These are phyloP conservation scores for Epichloe uncinata DNA, from an alignment of 2,329 filamentous ascomycete genomes.

Conservation along the genomic window DNA sequence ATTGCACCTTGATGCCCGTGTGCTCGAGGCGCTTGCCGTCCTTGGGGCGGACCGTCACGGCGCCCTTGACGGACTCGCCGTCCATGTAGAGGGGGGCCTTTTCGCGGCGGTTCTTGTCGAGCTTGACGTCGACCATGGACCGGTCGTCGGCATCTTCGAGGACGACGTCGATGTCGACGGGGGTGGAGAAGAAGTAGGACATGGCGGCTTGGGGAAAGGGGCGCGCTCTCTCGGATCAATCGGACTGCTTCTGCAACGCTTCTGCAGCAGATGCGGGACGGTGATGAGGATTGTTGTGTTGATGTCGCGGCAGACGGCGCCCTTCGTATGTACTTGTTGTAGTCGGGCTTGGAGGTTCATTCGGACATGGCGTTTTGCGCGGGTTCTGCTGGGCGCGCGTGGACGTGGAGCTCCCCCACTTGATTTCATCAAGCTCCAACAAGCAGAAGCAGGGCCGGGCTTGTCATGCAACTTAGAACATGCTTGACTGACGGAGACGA, in stretches of 20 bases:
- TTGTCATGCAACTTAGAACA: no score
- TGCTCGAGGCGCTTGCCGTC: conserved; percentile 97
- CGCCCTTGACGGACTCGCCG: conserved; percentile 94
- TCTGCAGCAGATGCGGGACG: not conserved
- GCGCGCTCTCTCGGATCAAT: not conserved
- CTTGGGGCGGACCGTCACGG: conserved; percentile 88
- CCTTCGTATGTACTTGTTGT: no score
- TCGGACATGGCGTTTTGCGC: no score
- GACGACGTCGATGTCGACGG: conserved; percentile 97
- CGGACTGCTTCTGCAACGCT: not conserved
- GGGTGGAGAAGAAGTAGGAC: conserved; percentile 97
- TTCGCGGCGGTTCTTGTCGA: conserved; percentile 94
- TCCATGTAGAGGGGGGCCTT: conserved; percentile 96
- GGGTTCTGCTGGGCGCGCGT: no score
- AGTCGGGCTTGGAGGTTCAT: no score
- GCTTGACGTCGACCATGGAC: conserved; percentile 91
- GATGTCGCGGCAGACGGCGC: not conserved
- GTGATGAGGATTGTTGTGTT: not conserved
- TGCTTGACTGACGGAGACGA: no score
- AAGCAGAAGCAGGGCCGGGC: no score
- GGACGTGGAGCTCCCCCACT: no score
- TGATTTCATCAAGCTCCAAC: no score
- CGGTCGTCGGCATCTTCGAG: conserved; percentile 91
- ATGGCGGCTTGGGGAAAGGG: conserved; percentile 34
- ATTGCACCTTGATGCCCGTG: conserved; percentile 98